These are phyloP conservation scores for Grosmannia clavigera DNA, from an alignment of 2,329 filamentous ascomycete species.

Conservation along the genomic window DNA sequence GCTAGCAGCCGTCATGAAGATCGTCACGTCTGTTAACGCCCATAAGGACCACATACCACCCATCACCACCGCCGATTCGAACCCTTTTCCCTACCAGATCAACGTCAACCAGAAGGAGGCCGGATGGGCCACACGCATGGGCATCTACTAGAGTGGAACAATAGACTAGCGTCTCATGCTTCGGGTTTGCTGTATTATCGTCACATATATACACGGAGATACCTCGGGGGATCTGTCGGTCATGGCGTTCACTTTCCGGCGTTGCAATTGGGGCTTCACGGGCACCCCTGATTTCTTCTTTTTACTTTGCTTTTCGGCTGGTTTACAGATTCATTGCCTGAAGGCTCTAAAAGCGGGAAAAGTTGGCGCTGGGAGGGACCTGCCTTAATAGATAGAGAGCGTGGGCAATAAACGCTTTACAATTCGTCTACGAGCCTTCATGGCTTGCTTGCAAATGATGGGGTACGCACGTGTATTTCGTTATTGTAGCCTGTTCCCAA, in stretches of 20 bases:
- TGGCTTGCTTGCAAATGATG: too few species aligned
- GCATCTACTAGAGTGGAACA: conserved; percentile 45
- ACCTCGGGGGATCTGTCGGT: neutral
- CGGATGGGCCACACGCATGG: conserved; percentile 63
- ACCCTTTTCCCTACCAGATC: conserved; percentile 93
- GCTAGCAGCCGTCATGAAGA: conserved; percentile 77
- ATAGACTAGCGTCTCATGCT: neutral
- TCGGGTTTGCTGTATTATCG: neutral
- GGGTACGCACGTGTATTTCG: conserved; percentile 1
- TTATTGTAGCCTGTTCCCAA: conserved; percentile 2
- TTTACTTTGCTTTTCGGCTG: neutral
- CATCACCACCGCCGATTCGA: conserved; percentile 81
- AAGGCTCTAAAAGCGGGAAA: neutral
- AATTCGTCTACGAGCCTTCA: neutral
- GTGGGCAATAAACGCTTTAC: neutral
- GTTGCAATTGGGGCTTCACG: neutral
- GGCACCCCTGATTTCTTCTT: neutral
- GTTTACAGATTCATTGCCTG: neutral
- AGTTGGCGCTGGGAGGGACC: neutral
- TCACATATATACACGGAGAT: neutral
- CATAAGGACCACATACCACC: conserved; percentile 96
- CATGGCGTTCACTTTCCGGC: neutral
- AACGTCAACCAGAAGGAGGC: conserved; percentile 73
- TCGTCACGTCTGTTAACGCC: conserved; percentile 72
- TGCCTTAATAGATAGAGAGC: neutral